Evolutionary conservation across 306 rosid genomes (phyloP), one percentile per base, ranked within the genome.

Genomic region (Alnus rubra): DNA sequence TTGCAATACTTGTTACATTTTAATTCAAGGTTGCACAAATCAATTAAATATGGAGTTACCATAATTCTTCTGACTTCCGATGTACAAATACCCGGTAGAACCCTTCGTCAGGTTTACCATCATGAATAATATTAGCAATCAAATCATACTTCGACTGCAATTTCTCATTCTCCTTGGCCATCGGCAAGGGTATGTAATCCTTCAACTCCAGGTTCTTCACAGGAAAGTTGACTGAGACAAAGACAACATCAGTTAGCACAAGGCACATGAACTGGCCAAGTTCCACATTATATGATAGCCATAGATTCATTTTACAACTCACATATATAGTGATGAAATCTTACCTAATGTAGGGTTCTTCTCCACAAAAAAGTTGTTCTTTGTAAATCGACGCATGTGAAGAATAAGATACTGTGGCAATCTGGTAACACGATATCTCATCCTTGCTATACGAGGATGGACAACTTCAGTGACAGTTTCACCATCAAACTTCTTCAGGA

Each of bases 351-450:
- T 95, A 10, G 99, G 99, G 88, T 95, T 95, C 87, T 95, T 95
- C 80, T 95, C 99, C 86, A 95, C 94, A 82, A 93, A 95, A 82
- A 95, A 95, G 81, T 95, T 95, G 85, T 95, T 95, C 88, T 95
- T 95, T 6, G 97, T 95, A 81, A 95, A 95, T 39, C 98, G 89
- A 49, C 92, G 96, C 97, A 93, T 95, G 81, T 95, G 99, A 47
- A 95, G 90, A 83, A 95, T 91, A 48, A 95, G 5, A 80, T 95
- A 95, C 82, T 80, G 86, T 0, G 99, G 99, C 85, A 95, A 84
- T 86, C 93, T 88, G 58, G 97, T 91, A 44, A 95, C 97, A 39
- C 94, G 91, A 82, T 93, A 95, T 71, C 86, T 87, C 98, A 90
- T 95, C 87, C 99, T 93, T 64, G 98, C 96, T 78, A 89, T 78